Conservation (phyloP, 2,329 filamentous ascomycete species). For the Atkinsonella hypoxylon region DNA sequence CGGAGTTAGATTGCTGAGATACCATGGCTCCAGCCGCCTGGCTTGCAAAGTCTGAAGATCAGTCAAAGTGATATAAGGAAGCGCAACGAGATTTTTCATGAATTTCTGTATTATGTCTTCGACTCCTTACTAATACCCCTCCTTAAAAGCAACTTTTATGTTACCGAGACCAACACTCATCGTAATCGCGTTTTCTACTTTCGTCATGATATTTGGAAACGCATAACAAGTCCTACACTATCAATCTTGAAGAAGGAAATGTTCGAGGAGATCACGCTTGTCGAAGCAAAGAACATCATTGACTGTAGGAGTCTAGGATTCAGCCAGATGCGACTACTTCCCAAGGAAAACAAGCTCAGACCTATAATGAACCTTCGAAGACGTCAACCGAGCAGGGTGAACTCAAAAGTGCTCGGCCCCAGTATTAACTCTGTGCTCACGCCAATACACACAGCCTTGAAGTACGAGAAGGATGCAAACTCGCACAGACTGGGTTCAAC, state of each 20-base stretch:
- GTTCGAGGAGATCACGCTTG: slow-evolving; percentile 63
- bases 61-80: slow-evolving; percentile 64
- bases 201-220: slow-evolving; percentile 82
- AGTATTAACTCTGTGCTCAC: slow-evolving; percentile 42
- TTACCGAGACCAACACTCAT: slow-evolving; percentile 78
- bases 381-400: slow-evolving; percentile 40
- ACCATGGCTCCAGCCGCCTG: slow-evolving; percentile 57
- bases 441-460: slow-evolving; percentile 66
- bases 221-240: slow-evolving; percentile 62
- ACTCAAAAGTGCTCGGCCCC: slow-evolving; percentile 48
- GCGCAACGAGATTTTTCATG: slow-evolving; percentile 64
- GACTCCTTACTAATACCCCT: slow-evolving; percentile 86
- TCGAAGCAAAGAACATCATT: slow-evolving; percentile 45
- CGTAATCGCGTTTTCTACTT: slow-evolving; percentile 84
- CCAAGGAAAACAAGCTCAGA: slow-evolving; percentile 64
- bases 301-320: slow-evolving; percentile 56
- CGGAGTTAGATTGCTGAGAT: slow-evolving; percentile 48
- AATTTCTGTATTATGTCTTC: slow-evolving; percentile 86
- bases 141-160: slow-evolving; percentile 79
- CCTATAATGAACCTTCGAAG: slow-evolving; percentile 80
- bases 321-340: slow-evolving; percentile 68
- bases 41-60: slow-evolving; percentile 38
- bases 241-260: slow-evolving; percentile 53
- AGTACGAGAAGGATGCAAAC: slow-evolving; percentile 55
- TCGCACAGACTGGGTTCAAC: slow-evolving; percentile 61